These are phyloP conservation scores for Puccinia hordei DNA, from an alignment of 1,284 basidiomycete genomes.

Conservation along the genomic window DNA sequence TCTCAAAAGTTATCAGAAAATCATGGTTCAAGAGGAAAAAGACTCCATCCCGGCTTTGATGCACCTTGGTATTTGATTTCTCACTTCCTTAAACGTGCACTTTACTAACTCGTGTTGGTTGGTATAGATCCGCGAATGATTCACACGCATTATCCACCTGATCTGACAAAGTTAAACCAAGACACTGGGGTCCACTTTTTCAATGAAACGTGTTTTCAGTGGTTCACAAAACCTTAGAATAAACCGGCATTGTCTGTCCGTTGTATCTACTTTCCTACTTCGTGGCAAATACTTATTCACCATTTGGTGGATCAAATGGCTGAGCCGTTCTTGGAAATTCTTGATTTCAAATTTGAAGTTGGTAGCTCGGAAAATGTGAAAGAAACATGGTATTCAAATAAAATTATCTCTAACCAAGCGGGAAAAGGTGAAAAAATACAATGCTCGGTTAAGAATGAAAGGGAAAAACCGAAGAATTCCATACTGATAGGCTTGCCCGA, in stretches of 20 bases:
- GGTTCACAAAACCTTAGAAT: conserved; percentile 11
- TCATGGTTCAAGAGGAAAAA: conserved; percentile 32
- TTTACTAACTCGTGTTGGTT: not conserved
- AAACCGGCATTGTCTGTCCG: not conserved
- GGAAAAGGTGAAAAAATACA: not conserved
- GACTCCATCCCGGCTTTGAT: conserved; percentile 24
- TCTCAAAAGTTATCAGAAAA: conserved; percentile 33
- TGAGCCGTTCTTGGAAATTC: not conserved
- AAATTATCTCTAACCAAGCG: not conserved
- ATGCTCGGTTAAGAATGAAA: not conserved
- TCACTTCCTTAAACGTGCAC: not conserved
- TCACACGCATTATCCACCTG: conserved; percentile 22
- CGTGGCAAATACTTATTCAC: too few species aligned
- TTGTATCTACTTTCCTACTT: not conserved
- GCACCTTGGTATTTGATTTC: conserved; percentile 1
- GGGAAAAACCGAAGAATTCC: not conserved
- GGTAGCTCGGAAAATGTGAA: not conserved
- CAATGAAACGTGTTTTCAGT: conserved; percentile 43
- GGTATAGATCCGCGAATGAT: conserved; percentile 8
- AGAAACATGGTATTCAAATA: not conserved
- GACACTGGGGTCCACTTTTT: conserved; percentile 23
- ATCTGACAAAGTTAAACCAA: conserved; percentile 16
- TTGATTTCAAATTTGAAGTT: not conserved
- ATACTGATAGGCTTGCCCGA: not conserved
- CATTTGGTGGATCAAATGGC: not conserved